These are phyloP conservation scores for Blastobotrys petasosporus DNA, from an alignment of 1,139 yeast species.

Conservation along the genomic window DNA sequence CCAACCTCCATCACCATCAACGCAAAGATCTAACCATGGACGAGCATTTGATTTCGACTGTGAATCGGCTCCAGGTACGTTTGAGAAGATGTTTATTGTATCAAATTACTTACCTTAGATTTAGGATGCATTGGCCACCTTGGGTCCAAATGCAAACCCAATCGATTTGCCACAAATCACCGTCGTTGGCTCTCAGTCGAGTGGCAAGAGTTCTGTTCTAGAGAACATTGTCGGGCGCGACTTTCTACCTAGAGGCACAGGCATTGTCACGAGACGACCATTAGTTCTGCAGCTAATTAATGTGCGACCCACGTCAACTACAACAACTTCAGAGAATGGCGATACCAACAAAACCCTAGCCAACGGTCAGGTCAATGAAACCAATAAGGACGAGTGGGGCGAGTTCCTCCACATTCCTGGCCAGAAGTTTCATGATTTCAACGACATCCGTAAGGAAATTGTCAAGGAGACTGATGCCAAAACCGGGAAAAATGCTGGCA, in stretches of 20 bases:
- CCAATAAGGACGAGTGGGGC: constrained; percentile 95
- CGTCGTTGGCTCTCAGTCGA: constrained; percentile 92
- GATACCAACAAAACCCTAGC: neutral
- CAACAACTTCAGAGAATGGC: constrained; percentile 16
- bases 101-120: constrained; percentile 35
- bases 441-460: constrained; percentile 85
- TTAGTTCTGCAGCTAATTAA: constrained; percentile 76
- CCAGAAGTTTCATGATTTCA: constrained; percentile 81
- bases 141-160: constrained; percentile 52
- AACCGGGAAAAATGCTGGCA: constrained; percentile 90
- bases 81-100: neutral
- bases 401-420: constrained; percentile 92
- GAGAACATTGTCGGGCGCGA: constrained; percentile 95
- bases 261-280: constrained; percentile 93
- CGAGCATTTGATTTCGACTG: constrained; percentile 44
- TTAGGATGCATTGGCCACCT: constrained; percentile 89
- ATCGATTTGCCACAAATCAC: constrained; percentile 91
- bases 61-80: constrained; percentile 59
- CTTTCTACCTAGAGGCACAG: constrained; percentile 92
- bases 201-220: constrained; percentile 89
- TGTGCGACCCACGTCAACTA: constrained; percentile 41
- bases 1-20: too few species aligned
- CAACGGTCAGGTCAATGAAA: constrained; percentile 40
- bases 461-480: constrained; percentile 90
- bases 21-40: constrained; percentile 14